Evolutionary conservation across 768 basidiomycete genomes (phyloP), one percentile per base, ranked within the genome.

Genomic region (Pleurotus giganteus): DNA sequence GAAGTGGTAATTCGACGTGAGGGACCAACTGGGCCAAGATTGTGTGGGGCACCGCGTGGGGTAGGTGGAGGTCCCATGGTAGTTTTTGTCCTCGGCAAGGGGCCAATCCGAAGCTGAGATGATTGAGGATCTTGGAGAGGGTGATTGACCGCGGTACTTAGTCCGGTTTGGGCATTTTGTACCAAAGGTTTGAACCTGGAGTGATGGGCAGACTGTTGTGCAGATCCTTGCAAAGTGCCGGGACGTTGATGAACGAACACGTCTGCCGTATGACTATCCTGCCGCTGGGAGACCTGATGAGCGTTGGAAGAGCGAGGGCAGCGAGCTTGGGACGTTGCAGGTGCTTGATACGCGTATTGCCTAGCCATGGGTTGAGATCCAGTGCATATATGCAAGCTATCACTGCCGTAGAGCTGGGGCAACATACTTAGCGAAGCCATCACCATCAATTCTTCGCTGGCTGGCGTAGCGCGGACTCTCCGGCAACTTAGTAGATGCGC

Each of bases 271-370:
- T 65, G 19, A 13, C 21, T 19, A 26, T 23, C 9, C 9, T 2
- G 53, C 36, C 70, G 71, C 41, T 75, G 68, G 49, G 76, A 75
- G 23, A 67, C 63, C n/a, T 68, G 61, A 2, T 78, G 73, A 5
- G 71, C 66, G 15, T 69, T 59, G 60, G 83, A 85, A 53, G 66
- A 66, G 60, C 77, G 74, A 13, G 73, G 72, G 2, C 68, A 60
- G 31, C 73, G 74, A 49, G 64, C 66, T 55, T 75, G 79, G 39
- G 75, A 66, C 29, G 71, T 74, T 17, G 74, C 72, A 21, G 79
- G 75, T 21, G 79, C 78, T 4, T 66, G 70, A 65, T 87, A 91
- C n/a, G 82, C 80, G 65, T 83, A 91, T 67, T 86, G 81, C 56
- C 89, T 91, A 49, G 60, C 17, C 49, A 19, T 21, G 24, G 11